Percentiles rank a stretch among this genome's conserved stretches.
phyloP scores from a whole-genome alignment of 192 early-diverging fungal genomes.

The Gaertneriomyces semiglobifer region DNA sequence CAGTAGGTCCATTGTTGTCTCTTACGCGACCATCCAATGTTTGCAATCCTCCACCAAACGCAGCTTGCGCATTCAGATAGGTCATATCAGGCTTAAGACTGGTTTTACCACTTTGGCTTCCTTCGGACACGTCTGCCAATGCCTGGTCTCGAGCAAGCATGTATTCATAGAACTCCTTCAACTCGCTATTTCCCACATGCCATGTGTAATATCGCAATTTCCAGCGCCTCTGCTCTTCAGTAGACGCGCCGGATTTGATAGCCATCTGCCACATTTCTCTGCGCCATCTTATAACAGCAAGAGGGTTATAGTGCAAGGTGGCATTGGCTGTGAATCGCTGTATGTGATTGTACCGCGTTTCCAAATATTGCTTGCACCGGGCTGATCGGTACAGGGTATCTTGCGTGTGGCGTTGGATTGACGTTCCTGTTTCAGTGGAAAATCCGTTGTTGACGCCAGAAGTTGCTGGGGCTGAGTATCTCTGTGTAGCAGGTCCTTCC shows the following conservation, averaged over 20 bases:
- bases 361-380: constrained; percentile 32
- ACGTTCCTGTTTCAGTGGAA: no score
- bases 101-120: not conserved
- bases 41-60: not conserved
- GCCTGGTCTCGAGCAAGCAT: not conserved
- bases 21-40: not conserved
- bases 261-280: constrained; percentile 26
- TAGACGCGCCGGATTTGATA: constrained; percentile 17
- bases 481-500: not conserved
- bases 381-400: constrained; percentile 20
- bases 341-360: constrained; percentile 20
- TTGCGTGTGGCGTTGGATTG: not conserved
- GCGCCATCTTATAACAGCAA: constrained; percentile 25
- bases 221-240: constrained; percentile 31
- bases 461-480: not conserved
- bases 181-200: constrained; percentile 28
- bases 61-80: not conserved
- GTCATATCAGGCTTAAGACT: not conserved
- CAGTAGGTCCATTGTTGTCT: not conserved
- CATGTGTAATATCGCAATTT: constrained; percentile 29
- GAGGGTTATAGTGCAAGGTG: constrained; percentile 23
- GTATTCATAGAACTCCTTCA: constrained; percentile 21
- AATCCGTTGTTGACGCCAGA: no score
- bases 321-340: not conserved
- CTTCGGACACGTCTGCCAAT: not conserved